These are phyloP conservation scores for Globisporangium spinosum DNA, from an alignment of 352 stramenopile species.

Conservation along the genomic window DNA sequence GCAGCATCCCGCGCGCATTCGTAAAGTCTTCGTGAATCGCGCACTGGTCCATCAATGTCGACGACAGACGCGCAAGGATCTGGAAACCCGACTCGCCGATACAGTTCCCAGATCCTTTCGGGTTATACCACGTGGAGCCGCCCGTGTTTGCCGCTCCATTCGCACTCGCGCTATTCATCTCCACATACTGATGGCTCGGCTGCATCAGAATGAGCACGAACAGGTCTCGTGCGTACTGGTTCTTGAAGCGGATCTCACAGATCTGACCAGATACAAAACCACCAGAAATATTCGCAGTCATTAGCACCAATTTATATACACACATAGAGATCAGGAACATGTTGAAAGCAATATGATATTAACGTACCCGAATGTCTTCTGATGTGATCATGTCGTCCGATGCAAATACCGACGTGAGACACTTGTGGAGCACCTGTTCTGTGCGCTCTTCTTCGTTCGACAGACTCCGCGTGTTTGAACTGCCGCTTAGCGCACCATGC, in stretches of 20 bases:
- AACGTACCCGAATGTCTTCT: conserved; percentile 51
- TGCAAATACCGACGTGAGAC: conserved; percentile 76
- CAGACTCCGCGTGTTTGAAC: conserved; percentile 26
- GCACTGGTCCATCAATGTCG: conserved; percentile 71
- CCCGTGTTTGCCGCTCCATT: conserved; percentile 16
- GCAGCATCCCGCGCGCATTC: conserved; percentile 70
- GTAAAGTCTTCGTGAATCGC: conserved; percentile 76
- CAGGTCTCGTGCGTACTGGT: conserved; percentile 63
- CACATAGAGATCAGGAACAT: not conserved
- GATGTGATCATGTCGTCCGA: conserved; percentile 61
- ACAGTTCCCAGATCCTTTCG: conserved; percentile 78
- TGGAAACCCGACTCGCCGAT: conserved; percentile 69
- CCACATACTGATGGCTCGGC: conserved; percentile 69
- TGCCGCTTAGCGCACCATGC: conserved; percentile 13
- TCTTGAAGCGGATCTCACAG: conserved; percentile 66
- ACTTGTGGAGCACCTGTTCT: conserved; percentile 80
- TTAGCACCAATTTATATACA: not conserved
- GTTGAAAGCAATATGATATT: not conserved
- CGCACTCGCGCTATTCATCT: conserved; percentile 30
- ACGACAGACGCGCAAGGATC: conserved; percentile 50
- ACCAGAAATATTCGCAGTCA: too few species aligned
- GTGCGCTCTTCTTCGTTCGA: conserved; percentile 74
- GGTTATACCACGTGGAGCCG: conserved; percentile 68
- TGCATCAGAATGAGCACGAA: conserved; percentile 88
- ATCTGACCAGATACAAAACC: conserved; percentile 24